Conservation (phyloP, 148 eudicot genomes). For the Pouteria glomerata region DNA sequence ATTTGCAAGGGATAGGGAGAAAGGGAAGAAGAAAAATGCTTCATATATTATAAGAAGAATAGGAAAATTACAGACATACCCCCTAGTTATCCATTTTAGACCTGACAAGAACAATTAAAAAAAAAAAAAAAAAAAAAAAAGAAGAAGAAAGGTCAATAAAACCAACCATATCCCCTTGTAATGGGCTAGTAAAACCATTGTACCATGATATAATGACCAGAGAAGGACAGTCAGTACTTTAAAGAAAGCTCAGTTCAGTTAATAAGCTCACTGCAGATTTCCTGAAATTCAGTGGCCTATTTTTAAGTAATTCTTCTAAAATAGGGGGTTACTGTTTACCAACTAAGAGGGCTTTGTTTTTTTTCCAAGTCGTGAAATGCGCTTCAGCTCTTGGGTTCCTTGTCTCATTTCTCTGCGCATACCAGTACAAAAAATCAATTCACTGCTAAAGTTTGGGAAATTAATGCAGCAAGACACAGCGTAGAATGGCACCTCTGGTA, state of each 20-base stretch:
- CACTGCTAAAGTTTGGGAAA: neutral
- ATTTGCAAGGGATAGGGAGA: too few species aligned
- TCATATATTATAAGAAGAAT: too few species aligned
- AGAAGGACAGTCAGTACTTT: neutral
- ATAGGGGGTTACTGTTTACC: slow-evolving; percentile 19
- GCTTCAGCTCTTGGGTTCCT: slow-evolving; percentile 67
- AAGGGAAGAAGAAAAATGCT: too few species aligned
- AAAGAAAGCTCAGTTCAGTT: neutral
- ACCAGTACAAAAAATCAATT: slow-evolving; percentile 3
- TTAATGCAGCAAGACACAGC: neutral
- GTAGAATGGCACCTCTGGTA: slow-evolving; percentile 56
- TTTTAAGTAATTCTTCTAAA: neutral
- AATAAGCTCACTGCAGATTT: neutral
- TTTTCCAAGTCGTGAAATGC: slow-evolving; percentile 48
- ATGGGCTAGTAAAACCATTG: neutral
- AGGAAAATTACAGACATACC: too few species aligned
- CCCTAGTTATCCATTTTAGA: too few species aligned
- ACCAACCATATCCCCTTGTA: too few species aligned
- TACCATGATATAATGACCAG: neutral
- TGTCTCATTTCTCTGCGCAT: slow-evolving; percentile 65
- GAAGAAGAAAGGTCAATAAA: too few species aligned
- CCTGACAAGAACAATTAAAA: too few species aligned
- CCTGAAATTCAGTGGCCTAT: neutral
- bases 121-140: too few species aligned
- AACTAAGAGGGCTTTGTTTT: slow-evolving; percentile 69